A percentile compares a stretch with the other conserved stretches of the same genome.
Conservation (phyloP, 805 yeast species). For the Brettanomyces custersianus region DNA sequence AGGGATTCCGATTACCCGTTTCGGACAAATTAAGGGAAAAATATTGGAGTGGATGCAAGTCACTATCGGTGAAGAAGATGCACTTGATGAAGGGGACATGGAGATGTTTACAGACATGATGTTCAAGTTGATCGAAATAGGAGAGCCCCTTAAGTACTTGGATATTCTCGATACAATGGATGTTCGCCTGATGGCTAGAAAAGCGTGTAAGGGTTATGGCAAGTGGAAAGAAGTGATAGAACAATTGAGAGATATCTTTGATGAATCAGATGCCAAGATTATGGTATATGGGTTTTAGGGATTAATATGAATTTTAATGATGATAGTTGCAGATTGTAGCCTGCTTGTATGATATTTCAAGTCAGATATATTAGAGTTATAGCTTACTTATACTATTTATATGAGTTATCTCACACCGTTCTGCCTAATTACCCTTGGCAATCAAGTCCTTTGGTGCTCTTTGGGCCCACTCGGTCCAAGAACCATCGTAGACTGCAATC, state of each 20-base stretch:
- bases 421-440: slow-evolving; percentile 32
- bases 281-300: slow-evolving; percentile 9
- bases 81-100: slow-evolving; percentile 20
- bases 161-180: slow-evolving; percentile 12
- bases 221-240: slow-evolving; percentile 15
- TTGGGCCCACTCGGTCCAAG: slow-evolving; percentile 85
- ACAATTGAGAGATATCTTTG: slow-evolving; percentile 10
- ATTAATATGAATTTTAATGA: not conserved
- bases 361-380: no score
- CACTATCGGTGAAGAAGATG: slow-evolving; percentile 11
- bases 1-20: slow-evolving; percentile 12
- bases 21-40: slow-evolving; percentile 8
- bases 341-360: no score
- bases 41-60: slow-evolving; percentile 19
- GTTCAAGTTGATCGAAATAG: slow-evolving; percentile 15
- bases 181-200: slow-evolving; percentile 6
- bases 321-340: no score
- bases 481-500: slow-evolving; percentile 70
- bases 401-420: no score
- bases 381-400: no score
- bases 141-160: slow-evolving; percentile 13
- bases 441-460: slow-evolving; percentile 54
- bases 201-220: slow-evolving; percentile 5
- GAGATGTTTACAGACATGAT: slow-evolving; percentile 20
- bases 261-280: slow-evolving; percentile 4